A percentile compares a stretch with the other conserved stretches of the same genome.
Conservation (phyloP, 2,329 filamentous ascomycete species). For the Cladosporium oxysporum region DNA sequence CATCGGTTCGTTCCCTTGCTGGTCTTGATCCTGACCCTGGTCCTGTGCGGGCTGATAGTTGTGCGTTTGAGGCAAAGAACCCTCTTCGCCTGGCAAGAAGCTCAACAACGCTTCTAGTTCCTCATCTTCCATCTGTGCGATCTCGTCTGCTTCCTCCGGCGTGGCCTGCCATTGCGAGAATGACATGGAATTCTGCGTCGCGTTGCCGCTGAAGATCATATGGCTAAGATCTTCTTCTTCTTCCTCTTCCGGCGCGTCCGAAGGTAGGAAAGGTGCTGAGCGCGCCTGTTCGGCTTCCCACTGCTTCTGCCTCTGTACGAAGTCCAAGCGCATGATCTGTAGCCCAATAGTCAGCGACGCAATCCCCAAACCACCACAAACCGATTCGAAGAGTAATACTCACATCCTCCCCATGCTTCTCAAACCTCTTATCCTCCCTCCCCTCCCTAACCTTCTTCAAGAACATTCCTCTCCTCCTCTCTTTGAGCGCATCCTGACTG, state of each 20-base stretch:
- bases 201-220: conserved; percentile 19
- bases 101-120: conserved; percentile 49
- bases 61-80: conserved; percentile 9
- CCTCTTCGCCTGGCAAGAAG: conserved; percentile 40
- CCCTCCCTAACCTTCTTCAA: conserved; percentile 57
- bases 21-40: conserved; percentile 24
- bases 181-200: conserved; percentile 23
- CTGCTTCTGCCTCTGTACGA: conserved; percentile 43
- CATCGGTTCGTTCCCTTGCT: conserved; percentile 34
- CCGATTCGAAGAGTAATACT: conserved; percentile 5
- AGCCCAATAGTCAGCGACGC: conserved; percentile 9
- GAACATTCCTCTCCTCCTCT: conserved; percentile 67
- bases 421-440: conserved; percentile 50
- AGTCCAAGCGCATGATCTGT: conserved; percentile 52
- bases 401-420: conserved; percentile 50
- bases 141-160: conserved; percentile 43
- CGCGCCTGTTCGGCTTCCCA: conserved; percentile 49
- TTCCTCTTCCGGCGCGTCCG: conserved; percentile 28
- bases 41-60: background rate
- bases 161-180: conserved; percentile 19
- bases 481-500: conserved; percentile 61
- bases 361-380: background rate
- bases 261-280: conserved; percentile 44
- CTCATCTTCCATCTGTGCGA: conserved; percentile 45
- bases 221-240: conserved; percentile 22